Percentiles rank a stretch among this genome's conserved stretches.
Conservation (phyloP, 108 stramenopile genomes). For the Asterionellopsis glacialis region DNA sequence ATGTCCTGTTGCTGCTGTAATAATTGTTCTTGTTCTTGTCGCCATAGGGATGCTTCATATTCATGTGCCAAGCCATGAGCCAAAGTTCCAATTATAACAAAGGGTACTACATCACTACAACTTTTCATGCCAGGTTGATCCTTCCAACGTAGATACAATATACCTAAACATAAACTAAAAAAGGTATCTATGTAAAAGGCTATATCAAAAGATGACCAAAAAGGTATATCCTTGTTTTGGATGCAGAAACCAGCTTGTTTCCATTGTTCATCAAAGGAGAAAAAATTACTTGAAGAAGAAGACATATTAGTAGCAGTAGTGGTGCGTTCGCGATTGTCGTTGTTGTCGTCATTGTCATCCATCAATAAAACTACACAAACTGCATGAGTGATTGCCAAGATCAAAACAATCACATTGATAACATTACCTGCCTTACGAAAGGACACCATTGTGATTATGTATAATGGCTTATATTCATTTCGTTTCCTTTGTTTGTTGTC, state of each 20-base stretch:
- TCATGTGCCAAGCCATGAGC: conserved; percentile 24
- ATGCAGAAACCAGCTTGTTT: conserved; percentile 23
- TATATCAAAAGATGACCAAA: conserved; percentile 11
- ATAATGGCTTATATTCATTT: too few relatives aligned
- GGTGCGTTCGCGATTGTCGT: too few relatives aligned
- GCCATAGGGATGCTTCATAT: conserved; percentile 1
- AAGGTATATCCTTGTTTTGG: conserved; percentile 13
- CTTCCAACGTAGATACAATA: conserved; percentile 9
- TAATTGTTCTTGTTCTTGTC: neutral
- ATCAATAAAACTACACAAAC: too few relatives aligned
- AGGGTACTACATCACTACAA: neutral
- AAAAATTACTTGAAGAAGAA: too few relatives aligned
- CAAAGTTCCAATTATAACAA: conserved; percentile 1
- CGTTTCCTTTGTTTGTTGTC: too few relatives aligned
- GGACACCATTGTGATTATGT: too few relatives aligned
- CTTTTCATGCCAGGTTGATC: conserved; percentile 13
- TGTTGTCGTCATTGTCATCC: too few relatives aligned
- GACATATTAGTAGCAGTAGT: too few relatives aligned
- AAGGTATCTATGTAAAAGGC: conserved; percentile 15
- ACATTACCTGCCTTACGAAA: too few relatives aligned
- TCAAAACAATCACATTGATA: too few relatives aligned
- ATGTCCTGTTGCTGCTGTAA: too few relatives aligned
- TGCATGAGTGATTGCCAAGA: too few relatives aligned
- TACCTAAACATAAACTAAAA: neutral
- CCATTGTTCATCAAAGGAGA: conserved; percentile 16